Percentiles rank a stretch among this genome's conserved stretches.
Conservation (phyloP, 495 filamentous ascomycete genomes). For the Xylaria venustula region DNA sequence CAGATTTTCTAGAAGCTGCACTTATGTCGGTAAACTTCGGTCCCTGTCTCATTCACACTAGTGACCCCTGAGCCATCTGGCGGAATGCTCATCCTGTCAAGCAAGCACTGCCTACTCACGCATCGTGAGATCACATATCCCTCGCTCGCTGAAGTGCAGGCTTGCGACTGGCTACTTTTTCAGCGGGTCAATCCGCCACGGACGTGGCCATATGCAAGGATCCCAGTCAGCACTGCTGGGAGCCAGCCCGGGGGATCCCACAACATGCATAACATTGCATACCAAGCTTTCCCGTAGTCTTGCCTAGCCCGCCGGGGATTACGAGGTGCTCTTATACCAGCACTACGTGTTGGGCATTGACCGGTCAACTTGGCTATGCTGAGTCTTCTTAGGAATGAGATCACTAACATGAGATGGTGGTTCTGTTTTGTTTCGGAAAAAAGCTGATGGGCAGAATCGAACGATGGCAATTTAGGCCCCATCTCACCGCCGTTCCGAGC, state of each 20-base stretch:
- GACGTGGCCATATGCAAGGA: background rate
- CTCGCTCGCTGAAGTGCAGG: background rate
- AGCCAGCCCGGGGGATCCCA: background rate
- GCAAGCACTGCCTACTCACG: no score
- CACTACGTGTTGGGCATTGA: constrained; percentile 1
- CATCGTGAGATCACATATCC: no score
- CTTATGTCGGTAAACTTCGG: no score
- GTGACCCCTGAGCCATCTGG: no score
- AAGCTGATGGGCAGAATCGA: constrained; percentile 9
- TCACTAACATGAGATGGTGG: constrained; percentile 11
- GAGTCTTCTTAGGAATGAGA: constrained; percentile 6
- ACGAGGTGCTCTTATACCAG: background rate
- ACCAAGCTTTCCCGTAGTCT: constrained; percentile 5
- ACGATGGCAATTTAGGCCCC: constrained; percentile 8
- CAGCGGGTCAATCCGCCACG: background rate
- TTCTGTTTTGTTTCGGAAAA: background rate
- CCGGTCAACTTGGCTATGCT: background rate
- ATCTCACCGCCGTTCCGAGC: constrained; percentile 2
- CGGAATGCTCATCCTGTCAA: no score
- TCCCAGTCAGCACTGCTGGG: constrained; percentile 3
- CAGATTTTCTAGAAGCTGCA: no score
- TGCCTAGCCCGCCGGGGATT: background rate
- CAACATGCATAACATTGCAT: constrained; percentile 1
- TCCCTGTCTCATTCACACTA: no score
- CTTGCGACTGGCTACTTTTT: background rate